phyloP scores from a whole-genome alignment of 179 eudicot species.

The Sideroxylon spinosum region DNA sequence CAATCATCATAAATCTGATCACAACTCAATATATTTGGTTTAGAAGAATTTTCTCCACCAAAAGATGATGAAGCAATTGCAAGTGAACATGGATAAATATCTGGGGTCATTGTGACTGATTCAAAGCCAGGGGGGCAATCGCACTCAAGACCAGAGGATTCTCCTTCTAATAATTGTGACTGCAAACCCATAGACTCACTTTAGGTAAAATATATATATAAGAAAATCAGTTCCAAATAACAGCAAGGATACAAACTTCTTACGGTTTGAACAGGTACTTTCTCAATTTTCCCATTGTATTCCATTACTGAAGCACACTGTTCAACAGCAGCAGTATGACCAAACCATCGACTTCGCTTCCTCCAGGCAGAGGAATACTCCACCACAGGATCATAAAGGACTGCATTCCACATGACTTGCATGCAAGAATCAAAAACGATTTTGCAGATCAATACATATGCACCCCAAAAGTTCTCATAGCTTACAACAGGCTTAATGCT shows the following conservation, averaged over 20 bases:
- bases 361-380: constrained; percentile 63
- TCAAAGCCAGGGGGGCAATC: constrained; percentile 83
- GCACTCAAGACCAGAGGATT: constrained; percentile 41
- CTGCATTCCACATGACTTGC: constrained; percentile 85
- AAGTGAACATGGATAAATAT: constrained; percentile 18
- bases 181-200: constrained; percentile 18
- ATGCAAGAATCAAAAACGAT: constrained; percentile 51
- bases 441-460: constrained; percentile 38
- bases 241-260: constrained; percentile 19
- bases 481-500: constrained; percentile 59
- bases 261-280: constrained; percentile 31
- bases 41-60: constrained; percentile 23
- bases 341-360: constrained; percentile 53
- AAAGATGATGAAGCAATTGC: constrained; percentile 25
- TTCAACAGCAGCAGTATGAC: constrained; percentile 19
- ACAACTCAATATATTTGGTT: neutral
- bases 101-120: constrained; percentile 26
- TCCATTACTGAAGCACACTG: constrained; percentile 3
- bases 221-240: constrained; percentile 4
- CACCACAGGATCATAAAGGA: constrained; percentile 59
- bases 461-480: constrained; percentile 49
- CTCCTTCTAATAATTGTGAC: constrained; percentile 32
- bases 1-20: constrained; percentile 23
- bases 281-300: constrained; percentile 20
- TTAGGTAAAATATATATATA: neutral